These are phyloP conservation scores for Geotrichum macrosporum DNA, from an alignment of 1,139 yeast species.

Conservation along the genomic window DNA sequence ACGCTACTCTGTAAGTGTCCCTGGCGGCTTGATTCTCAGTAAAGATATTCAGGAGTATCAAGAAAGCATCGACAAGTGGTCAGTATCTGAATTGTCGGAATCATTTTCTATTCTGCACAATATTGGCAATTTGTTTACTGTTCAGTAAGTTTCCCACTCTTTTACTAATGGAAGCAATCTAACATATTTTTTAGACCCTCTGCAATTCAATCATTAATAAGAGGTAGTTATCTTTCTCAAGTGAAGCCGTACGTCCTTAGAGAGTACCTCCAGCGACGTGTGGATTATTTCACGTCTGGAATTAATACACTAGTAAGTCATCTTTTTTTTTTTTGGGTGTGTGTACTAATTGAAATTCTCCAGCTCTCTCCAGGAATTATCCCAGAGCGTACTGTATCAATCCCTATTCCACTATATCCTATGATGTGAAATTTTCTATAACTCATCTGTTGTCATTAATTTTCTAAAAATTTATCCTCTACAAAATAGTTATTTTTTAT, in stretches of 20 bases:
- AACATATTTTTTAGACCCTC: slow-evolving; percentile 41
- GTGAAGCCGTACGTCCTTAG: slow-evolving; percentile 64
- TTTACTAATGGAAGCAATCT: slow-evolving; percentile 38
- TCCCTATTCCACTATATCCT: slow-evolving; percentile 10
- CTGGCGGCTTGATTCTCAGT: slow-evolving; percentile 82
- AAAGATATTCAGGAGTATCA: slow-evolving; percentile 81
- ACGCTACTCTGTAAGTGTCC: slow-evolving; percentile 68
- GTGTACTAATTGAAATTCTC: background rate
- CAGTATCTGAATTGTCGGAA: slow-evolving; percentile 57
- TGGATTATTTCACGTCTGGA: slow-evolving; percentile 44
- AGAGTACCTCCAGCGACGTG: slow-evolving; percentile 65
- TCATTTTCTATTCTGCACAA: slow-evolving; percentile 72
- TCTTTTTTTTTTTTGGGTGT: background rate
- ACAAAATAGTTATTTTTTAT: too few species aligned
- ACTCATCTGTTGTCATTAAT: background rate
- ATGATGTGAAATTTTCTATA: background rate
- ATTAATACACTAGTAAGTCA: slow-evolving; percentile 16
- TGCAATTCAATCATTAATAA: slow-evolving; percentile 69
- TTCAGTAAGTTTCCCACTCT: slow-evolving; percentile 30
- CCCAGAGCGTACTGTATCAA: slow-evolving; percentile 5
- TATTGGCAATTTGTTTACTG: slow-evolving; percentile 79
- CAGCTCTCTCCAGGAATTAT: slow-evolving; percentile 7
- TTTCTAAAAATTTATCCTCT: background rate
- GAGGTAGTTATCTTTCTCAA: slow-evolving; percentile 73
- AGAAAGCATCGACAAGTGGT: slow-evolving; percentile 68